phyloP scores from a whole-genome alignment of 306 rosid species.

The Senna siamea region DNA sequence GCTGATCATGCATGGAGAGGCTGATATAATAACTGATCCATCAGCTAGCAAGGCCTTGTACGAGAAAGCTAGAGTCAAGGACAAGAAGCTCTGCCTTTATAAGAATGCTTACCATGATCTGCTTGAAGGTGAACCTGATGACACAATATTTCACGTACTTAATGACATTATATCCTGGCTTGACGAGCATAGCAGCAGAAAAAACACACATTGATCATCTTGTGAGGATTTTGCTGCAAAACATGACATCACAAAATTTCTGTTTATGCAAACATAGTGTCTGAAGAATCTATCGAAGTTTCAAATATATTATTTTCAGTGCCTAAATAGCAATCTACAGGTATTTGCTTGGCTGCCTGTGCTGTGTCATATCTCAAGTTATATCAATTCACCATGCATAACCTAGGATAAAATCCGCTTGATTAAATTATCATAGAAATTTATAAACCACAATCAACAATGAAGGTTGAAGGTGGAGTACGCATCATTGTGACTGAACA shows the following conservation, averaged over 20 bases:
- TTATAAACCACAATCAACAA: background rate
- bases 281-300: background rate
- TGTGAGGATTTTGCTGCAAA: slow-evolving; percentile 13
- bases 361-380: background rate
- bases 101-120: slow-evolving; percentile 55
- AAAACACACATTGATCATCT: slow-evolving; percentile 37
- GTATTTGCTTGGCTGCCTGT: slow-evolving; percentile 28
- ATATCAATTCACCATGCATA: background rate
- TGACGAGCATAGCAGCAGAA: slow-evolving; percentile 46
- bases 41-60: slow-evolving; percentile 59
- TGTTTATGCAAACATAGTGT: slow-evolving; percentile 1
- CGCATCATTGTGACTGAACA: background rate
- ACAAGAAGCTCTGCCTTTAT: slow-evolving; percentile 57
- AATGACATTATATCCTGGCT: slow-evolving; percentile 53
- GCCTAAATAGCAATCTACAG: slow-evolving; percentile 29
- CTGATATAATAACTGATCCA: slow-evolving; percentile 59
- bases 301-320: slow-evolving; percentile 14
- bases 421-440: background rate
- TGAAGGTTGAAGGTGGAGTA: background rate
- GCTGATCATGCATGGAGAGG: slow-evolving; percentile 63
- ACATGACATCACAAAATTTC: slow-evolving; percentile 1
- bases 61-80: slow-evolving; percentile 47
- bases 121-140: slow-evolving; percentile 60
- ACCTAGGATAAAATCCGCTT: background rate
- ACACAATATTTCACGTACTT: slow-evolving; percentile 52